Evolutionary conservation across 495 filamentous ascomycete genomes (phyloP).

Genomic region (Baudoinia panamericana): DNA sequence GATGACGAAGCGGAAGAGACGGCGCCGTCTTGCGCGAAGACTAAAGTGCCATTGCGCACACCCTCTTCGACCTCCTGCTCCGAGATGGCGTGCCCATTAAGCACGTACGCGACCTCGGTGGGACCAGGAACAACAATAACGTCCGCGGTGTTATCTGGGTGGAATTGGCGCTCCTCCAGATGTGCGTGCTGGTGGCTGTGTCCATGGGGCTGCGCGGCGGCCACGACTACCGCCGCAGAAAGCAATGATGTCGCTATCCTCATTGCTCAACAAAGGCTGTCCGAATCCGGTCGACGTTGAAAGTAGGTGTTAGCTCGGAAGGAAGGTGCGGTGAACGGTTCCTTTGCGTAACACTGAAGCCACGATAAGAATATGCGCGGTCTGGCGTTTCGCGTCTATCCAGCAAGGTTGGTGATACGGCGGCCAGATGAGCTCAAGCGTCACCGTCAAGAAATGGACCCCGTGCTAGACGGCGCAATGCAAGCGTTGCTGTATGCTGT

Average conservation of each 20-base stretch:
- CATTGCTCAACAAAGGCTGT: constrained; percentile 17
- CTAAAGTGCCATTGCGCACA: constrained; percentile 28
- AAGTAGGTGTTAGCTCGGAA: no score
- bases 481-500: no score
- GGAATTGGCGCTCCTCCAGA: constrained; percentile 18
- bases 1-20: constrained; percentile 3
- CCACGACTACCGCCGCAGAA: constrained; percentile 23
- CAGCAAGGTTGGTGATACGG: no score
- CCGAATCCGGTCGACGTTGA: no score
- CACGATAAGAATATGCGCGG: background rate
- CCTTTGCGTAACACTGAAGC: background rate
- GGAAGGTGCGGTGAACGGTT: no score
- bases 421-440: no score
- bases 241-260: constrained; percentile 20
- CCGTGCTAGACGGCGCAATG: no score
- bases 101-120: constrained; percentile 27
- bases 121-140: constrained; percentile 21
- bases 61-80: constrained; percentile 27
- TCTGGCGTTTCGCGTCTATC: background rate
- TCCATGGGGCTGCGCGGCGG: constrained; percentile 24
- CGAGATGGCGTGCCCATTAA: constrained; percentile 27
- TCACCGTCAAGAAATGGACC: no score
- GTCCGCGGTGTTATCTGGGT: constrained; percentile 10
- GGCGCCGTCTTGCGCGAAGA: constrained; percentile 20
- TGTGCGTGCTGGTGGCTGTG: constrained; percentile 25